Conservation (phyloP, 1,139 yeast genomes). For the Geotrichum restrictum region DNA sequence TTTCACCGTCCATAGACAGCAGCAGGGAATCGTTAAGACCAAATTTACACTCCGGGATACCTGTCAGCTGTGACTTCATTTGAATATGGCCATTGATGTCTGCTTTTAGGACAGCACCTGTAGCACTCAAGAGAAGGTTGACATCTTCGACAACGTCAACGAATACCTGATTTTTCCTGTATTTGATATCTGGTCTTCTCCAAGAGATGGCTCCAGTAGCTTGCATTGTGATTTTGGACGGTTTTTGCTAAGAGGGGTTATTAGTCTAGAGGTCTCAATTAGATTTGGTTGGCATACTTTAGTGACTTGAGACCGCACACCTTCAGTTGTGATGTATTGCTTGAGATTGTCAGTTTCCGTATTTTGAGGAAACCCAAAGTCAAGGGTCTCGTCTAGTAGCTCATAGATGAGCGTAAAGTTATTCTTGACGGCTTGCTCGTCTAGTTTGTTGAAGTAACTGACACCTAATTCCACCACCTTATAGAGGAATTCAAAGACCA, state of each 20-base stretch:
- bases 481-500: slow-evolving; percentile 73
- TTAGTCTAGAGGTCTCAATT: not conserved
- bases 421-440: slow-evolving; percentile 49
- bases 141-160: slow-evolving; percentile 74
- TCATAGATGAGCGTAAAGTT: slow-evolving; percentile 71
- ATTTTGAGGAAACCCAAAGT: slow-evolving; percentile 77
- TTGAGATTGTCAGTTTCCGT: slow-evolving; percentile 54
- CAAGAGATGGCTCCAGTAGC: slow-evolving; percentile 54
- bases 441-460: slow-evolving; percentile 41
- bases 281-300: slow-evolving; percentile 10
- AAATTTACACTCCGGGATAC: slow-evolving; percentile 69
- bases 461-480: slow-evolving; percentile 47
- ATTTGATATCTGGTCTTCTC: slow-evolving; percentile 70
- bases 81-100: slow-evolving; percentile 75
- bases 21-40: slow-evolving; percentile 52
- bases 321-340: slow-evolving; percentile 41
- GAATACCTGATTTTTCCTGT: slow-evolving; percentile 76
- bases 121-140: slow-evolving; percentile 54
- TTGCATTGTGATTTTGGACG: slow-evolving; percentile 40
- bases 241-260: slow-evolving; percentile 20
- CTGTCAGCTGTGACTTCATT: slow-evolving; percentile 70
- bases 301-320: slow-evolving; percentile 24
- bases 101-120: slow-evolving; percentile 55
- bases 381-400: slow-evolving; percentile 69
- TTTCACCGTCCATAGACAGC: slow-evolving; percentile 27